phyloP scores from a whole-genome alignment of 805 yeast genomes.

The Candida nanaspora region DNA sequence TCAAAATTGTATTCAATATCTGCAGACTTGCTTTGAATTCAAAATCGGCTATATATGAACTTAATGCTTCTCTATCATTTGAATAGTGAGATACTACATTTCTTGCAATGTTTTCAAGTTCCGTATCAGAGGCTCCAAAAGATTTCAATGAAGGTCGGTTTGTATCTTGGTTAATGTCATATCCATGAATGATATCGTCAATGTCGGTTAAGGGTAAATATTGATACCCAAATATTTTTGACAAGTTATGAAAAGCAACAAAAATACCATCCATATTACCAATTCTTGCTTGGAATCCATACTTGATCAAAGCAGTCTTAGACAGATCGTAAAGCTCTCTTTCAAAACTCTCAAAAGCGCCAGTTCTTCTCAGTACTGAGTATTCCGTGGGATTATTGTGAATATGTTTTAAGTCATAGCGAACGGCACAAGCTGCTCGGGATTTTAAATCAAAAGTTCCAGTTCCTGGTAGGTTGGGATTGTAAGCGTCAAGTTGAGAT shows the following conservation, averaged over 20 bases:
- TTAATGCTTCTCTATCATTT: conserved; percentile 27
- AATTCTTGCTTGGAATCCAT: conserved; percentile 84
- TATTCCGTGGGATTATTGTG: conserved; percentile 56
- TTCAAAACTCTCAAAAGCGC: conserved; percentile 73
- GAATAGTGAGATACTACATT: conserved; percentile 24
- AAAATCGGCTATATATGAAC: conserved; percentile 49
- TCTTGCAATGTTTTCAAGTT: conserved; percentile 13
- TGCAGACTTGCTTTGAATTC: conserved; percentile 60
- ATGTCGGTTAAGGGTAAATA: conserved; percentile 71
- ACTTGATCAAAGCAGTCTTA: conserved; percentile 72
- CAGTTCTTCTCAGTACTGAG: conserved; percentile 53
- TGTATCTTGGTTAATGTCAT: conserved; percentile 9
- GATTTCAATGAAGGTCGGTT: conserved; percentile 5
- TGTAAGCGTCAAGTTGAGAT: conserved; percentile 85
- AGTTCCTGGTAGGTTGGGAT: conserved; percentile 72
- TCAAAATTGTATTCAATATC: conserved; percentile 41
- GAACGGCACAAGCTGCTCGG: conserved; percentile 80
- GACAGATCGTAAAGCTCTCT: conserved; percentile 73
- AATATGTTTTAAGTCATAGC: conserved; percentile 62
- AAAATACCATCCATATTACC: conserved; percentile 97
- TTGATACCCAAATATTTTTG: conserved; percentile 81
- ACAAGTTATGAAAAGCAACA: conserved; percentile 82
- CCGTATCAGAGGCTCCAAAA: no score
- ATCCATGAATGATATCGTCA: conserved; percentile 54
- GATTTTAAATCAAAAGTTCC: conserved; percentile 92